phyloP scores from a whole-genome alignment of 208 protist genomes.

The Trypanosoma mega region DNA sequence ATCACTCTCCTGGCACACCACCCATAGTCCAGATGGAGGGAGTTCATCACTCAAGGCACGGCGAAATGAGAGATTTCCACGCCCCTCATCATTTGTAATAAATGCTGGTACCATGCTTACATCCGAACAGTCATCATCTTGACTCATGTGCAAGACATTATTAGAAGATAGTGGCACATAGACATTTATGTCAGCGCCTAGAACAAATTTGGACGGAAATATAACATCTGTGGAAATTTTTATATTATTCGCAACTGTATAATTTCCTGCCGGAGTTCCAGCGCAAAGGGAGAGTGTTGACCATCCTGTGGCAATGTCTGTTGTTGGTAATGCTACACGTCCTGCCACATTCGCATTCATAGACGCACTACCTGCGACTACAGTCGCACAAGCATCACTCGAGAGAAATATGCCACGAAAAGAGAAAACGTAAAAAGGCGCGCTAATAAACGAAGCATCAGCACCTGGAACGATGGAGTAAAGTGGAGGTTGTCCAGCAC shows the following conservation, averaged over 20 bases:
- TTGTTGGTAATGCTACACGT: slow-evolving; percentile 27
- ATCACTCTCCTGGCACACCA: slow-evolving; percentile 53
- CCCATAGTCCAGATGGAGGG: slow-evolving; percentile 49
- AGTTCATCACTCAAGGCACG: slow-evolving; percentile 14
- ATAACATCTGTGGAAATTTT: slow-evolving; percentile 34
- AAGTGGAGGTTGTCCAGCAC: slow-evolving; percentile 19
- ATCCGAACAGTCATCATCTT: slow-evolving; percentile 22
- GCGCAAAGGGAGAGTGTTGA: slow-evolving; percentile 37
- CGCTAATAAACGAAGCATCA: slow-evolving; percentile 36
- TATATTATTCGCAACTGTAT: slow-evolving; percentile 19
- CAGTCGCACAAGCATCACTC: slow-evolving; percentile 27
- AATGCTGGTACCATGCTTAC: slow-evolving; percentile 33
- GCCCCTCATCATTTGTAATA: slow-evolving; percentile 48
- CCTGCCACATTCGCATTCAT: slow-evolving; percentile 20
- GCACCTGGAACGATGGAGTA: slow-evolving; percentile 57
- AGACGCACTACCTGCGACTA: slow-evolving; percentile 20
- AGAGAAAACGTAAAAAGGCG: slow-evolving; percentile 30
- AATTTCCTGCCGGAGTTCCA: slow-evolving; percentile 39
- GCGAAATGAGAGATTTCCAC: slow-evolving; percentile 39
- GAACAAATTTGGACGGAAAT: slow-evolving; percentile 49
- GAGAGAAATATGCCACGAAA: slow-evolving; percentile 53
- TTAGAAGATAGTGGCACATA: slow-evolving; percentile 47
- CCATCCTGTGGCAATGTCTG: slow-evolving; percentile 17
- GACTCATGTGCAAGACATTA: slow-evolving; percentile 44
- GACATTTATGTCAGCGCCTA: slow-evolving; percentile 32